phyloP scores from a whole-genome alignment of 768 basidiomycete species.

The Hericium erinaceus region DNA sequence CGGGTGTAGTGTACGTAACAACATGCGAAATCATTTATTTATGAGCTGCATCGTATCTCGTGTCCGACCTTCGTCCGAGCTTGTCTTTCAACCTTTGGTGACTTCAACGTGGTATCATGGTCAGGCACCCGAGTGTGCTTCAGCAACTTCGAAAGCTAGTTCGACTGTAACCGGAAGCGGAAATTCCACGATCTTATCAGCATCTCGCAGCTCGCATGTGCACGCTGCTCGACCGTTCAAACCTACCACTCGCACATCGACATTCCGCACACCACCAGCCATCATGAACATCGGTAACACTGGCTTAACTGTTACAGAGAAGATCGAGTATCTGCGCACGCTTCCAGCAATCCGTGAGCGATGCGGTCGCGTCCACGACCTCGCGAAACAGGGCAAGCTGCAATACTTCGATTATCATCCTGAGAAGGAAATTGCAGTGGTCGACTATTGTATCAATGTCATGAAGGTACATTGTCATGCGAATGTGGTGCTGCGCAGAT shows the following conservation, averaged over 20 bases:
- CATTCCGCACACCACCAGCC: neutral
- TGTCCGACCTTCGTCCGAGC: slow-evolving; percentile 1
- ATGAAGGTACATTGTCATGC: slow-evolving; percentile 45
- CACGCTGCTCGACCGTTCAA: too few species aligned
- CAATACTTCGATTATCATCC: slow-evolving; percentile 84
- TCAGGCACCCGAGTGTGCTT: neutral
- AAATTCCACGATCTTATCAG: neutral
- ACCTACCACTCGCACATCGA: too few species aligned
- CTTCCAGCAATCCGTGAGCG: slow-evolving; percentile 86
- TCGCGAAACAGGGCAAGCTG: slow-evolving; percentile 66
- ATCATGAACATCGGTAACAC: slow-evolving; percentile 8
- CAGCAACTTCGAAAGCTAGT: neutral
- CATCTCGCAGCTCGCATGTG: neutral
- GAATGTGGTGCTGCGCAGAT: neutral
- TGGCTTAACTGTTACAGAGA: slow-evolving; percentile 21
- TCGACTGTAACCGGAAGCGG: neutral
- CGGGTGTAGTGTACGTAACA: too few species aligned
- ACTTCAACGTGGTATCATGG: neutral
- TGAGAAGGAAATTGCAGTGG: slow-evolving; percentile 59
- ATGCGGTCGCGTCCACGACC: slow-evolving; percentile 67
- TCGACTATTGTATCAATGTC: slow-evolving; percentile 64
- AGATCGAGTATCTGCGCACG: slow-evolving; percentile 67
- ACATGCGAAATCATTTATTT: too few species aligned
- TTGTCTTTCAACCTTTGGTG: neutral
- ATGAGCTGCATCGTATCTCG: neutral